Percentiles rank a stretch among this genome's conserved stretches.
These are phyloP conservation scores for Ophiocordyceps robertsii DNA, from an alignment of 2,329 filamentous ascomycete species.

Conservation along the genomic window DNA sequence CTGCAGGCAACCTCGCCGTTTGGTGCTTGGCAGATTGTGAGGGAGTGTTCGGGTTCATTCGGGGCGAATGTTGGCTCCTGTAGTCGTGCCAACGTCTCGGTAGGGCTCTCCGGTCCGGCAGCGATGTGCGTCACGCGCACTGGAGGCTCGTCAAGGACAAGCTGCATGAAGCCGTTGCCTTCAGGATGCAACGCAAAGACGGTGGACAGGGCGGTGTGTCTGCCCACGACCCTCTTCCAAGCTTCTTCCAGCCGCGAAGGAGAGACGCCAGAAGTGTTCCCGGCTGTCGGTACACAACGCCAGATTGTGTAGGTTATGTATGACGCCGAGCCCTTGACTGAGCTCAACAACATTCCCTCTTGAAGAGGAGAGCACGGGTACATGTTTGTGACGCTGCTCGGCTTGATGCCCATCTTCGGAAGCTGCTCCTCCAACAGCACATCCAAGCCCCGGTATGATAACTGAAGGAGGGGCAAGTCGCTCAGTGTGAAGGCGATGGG, in stretches of 20 bases:
- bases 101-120: not conserved
- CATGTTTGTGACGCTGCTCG: conserved; percentile 2
- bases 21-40: conserved; percentile 5
- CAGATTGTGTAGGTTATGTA: conserved; percentile 9
- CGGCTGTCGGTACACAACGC: conserved; percentile 3
- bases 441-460: conserved; percentile 2
- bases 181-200: conserved; percentile 5
- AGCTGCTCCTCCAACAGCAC: conserved; percentile 1
- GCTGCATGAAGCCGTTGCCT: conserved; percentile 4
- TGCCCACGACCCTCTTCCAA: conserved; percentile 4
- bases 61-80: conserved; percentile 1
- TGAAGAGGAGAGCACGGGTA: conserved; percentile 25
- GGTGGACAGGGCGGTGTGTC: conserved; percentile 2
- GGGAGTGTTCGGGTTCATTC: conserved; percentile 3
- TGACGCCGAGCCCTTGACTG: conserved; percentile 5
- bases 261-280: not conserved
- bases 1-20: conserved; percentile 8
- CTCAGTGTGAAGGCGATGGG: conserved; percentile 12
- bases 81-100: not conserved
- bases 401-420: conserved; percentile 1
- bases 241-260: conserved; percentile 3
- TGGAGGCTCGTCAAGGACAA: conserved; percentile 1
- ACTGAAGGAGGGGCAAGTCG: conserved; percentile 18
- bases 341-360: conserved; percentile 21
- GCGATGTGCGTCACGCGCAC: conserved; percentile 1